phyloP scores from a whole-genome alignment of 2,329 filamentous ascomycete genomes.

The Tolypocladium cylindrosporum region DNA sequence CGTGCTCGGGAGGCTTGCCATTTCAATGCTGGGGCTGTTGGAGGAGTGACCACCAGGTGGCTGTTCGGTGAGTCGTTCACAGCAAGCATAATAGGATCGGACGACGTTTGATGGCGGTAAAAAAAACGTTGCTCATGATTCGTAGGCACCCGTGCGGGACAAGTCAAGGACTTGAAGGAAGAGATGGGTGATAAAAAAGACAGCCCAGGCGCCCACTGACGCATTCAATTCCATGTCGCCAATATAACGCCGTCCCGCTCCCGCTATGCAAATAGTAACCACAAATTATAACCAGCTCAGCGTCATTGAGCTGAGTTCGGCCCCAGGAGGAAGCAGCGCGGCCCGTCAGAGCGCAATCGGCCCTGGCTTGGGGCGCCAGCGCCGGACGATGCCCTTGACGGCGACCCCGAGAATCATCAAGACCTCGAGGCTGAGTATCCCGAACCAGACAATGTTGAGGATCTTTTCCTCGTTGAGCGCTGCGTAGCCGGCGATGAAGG shows the following conservation, averaged over 20 bases:
- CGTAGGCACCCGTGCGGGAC: neutral
- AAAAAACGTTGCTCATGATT: neutral
- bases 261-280: neutral
- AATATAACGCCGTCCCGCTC: neutral
- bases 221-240: neutral
- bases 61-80: neutral
- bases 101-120: neutral
- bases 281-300: neutral
- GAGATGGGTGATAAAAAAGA: no score
- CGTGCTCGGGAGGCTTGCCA: neutral
- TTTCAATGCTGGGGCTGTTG: neutral
- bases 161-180: neutral
- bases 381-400: conserved; percentile 11
- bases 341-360: neutral
- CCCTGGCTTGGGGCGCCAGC: neutral
- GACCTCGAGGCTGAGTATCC: conserved; percentile 34
- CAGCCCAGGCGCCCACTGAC: neutral
- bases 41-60: neutral
- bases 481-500: conserved; percentile 16
- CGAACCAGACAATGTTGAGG: conserved; percentile 36
- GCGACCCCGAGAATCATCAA: conserved; percentile 32
- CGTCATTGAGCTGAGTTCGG: no score
- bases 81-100: neutral
- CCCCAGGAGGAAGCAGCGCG: neutral
- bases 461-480: conserved; percentile 26